Base-by-base conservation (phyloP, 2,329 filamentous ascomycete genomes). In the Nigrograna mackinnonii region DNA sequence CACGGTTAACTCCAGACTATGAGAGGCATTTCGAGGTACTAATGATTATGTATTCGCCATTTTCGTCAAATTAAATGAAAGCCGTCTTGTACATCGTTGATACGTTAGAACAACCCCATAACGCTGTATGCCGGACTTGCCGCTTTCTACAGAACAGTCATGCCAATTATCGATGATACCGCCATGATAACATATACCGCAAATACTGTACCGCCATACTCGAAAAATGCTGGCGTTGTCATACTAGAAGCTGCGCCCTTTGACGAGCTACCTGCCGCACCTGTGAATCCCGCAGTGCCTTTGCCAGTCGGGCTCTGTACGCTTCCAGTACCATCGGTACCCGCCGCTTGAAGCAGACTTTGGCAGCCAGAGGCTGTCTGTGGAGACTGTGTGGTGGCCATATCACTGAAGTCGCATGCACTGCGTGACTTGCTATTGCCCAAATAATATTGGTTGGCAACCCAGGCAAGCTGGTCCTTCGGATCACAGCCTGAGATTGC, bases 401-500 rank as follows among this genome's bases (percentile, higher is more conserved):
- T 70, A 49, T 87, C 86, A 31, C 76, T 72, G 68, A 91, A 91
- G 73, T 83, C 77, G 65, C 89, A 94, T 9, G 87, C 85, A 40
- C 71, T 71, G n/a, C 46, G 35, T 6, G 47, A 37, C 49, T 73
- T 66, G 35, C 68, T 69, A 48, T 75, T 75, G 54, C 77, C 73
- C 60, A 84, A 76, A 52, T 69, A 71, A 79, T 91, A 92, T 59
- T 82, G 72, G 72, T 91, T 83, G 41, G 91, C 82, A 28, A 83
- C 86, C 66, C 80, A 91, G 34, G 82, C 82, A 22, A 94, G 82
- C 77, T 91, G 82, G 69, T 88, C 79, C 53, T 79, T 78, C 52
- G 82, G 65, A 53, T 78, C 75, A 75, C 89, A 94, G 79, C 89
- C 89, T 62, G 82, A 81, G 77, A 87, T 88, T 22, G 85, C 80